Evolutionary conservation across 495 filamentous ascomycete species (phyloP).

Genomic region (Hyaloscypha hepaticicola): DNA sequence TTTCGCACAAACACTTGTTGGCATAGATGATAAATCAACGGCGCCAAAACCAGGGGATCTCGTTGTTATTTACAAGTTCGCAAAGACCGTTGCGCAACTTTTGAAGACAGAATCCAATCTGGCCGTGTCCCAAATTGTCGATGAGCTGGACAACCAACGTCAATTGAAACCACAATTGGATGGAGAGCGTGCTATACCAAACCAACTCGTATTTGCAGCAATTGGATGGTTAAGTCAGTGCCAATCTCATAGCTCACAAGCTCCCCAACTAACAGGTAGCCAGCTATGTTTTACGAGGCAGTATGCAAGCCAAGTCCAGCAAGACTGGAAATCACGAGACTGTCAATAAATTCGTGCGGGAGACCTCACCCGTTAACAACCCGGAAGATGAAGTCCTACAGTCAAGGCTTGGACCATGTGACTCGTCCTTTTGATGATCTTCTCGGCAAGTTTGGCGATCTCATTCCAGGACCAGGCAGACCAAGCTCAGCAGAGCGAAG

Average conservation of each 20-base stretch:
- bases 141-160: constrained; percentile 14
- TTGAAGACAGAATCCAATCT: neutral
- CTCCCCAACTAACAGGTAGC: neutral
- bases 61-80: constrained; percentile 6
- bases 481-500: neutral
- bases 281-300: constrained; percentile 12
- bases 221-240: constrained; percentile 16
- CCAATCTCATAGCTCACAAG: neutral
- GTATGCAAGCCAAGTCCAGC: neutral
- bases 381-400: neutral
- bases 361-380: neutral
- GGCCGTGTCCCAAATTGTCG: constrained; percentile 10
- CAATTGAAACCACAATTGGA: constrained; percentile 9
- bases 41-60: neutral
- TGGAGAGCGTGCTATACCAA: constrained; percentile 13
- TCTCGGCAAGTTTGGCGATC: neutral
- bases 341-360: neutral
- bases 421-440: neutral
- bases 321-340: constrained; percentile 10
- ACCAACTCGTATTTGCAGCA: constrained; percentile 9
- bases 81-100: neutral
- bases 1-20: neutral
- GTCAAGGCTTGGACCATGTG: constrained; percentile 11
- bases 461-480: neutral
- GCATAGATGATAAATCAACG: neutral